Evolutionary conservation across 179 eudicot species (phyloP), one percentile per base, ranked within the genome.

Genomic region (Beta lomatogona): DNA sequence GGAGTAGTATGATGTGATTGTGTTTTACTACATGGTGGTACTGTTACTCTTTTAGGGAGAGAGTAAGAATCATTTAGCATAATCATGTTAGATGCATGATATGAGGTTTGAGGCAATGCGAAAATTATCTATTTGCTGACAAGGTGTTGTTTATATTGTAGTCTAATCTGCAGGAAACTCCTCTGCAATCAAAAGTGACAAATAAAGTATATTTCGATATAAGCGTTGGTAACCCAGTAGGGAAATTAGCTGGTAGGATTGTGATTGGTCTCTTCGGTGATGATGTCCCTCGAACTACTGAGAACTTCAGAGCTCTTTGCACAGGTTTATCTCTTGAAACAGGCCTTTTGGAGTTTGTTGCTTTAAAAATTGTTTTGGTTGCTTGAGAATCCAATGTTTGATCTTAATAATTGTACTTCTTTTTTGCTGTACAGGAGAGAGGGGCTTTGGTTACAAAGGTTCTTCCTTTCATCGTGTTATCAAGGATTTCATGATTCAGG

Each of bases 301-400:
- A 92, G 83, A 96, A 96, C 59, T 96, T 96, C 87, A 94, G 97
- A 77, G 98, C 98, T 78, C 88, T 96, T 85, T 96, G 98, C 93
- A 96, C 98, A 88, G 99, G 99, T 96, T 80, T n/a, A 16, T 73
- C 41, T 60, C 28, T 60, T 79, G 10, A 57, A 59, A 36, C 13
- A 19, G 44, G 14, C 54, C 28, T 73, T 67, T 63, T 44, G 52
- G 59, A 50, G 45, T 57, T 46, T 57, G 53, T 48, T 77, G 48
- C 46, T 31, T 36, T 28, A 9, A 31, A 13, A 9, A 2, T 41
- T 41, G 31, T n/a, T 73, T 57, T 31, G 15, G 9, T 50, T 69
- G 80, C 28, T 79, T n/a, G 68, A 61, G 55, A 79, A n/a, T 61
- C 13, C 1, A 31, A 22, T 59, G 63, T 58, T 4, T 63, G 69